Conservation (phyloP, 176 grass and related monocot genomes). For the Oryza rufipogon region DNA sequence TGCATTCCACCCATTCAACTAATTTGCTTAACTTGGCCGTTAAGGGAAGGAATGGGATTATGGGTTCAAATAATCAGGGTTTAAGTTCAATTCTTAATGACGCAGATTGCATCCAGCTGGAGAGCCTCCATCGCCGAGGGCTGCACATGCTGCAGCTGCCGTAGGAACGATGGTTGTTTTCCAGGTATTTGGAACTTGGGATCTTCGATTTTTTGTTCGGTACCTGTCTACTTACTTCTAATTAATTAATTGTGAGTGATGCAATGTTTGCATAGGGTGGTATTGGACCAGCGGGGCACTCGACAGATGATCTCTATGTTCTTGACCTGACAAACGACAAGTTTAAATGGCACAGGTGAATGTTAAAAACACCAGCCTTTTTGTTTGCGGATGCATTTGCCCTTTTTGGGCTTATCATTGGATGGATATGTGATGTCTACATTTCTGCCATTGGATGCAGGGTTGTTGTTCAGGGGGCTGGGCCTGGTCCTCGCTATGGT, state of each 20-base stretch:
- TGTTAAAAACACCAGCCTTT: background rate
- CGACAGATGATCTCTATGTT: constrained; percentile 95
- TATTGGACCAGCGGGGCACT: constrained; percentile 95
- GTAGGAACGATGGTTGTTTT: constrained; percentile 98
- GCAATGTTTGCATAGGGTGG: constrained; percentile 62
- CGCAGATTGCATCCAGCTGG: constrained; percentile 72
- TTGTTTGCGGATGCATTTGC: constrained; percentile 7
- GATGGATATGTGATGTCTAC: constrained; percentile 32
- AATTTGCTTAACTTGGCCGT: constrained; percentile 5
- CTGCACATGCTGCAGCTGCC: constrained; percentile 79
- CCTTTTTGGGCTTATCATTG: constrained; percentile 31
- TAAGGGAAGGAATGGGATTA: background rate
- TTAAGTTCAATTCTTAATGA: constrained; percentile 22
- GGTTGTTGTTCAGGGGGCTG: constrained; percentile 90
- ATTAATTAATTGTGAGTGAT: constrained; percentile 16
- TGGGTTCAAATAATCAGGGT: background rate
- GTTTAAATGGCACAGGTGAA: constrained; percentile 98
- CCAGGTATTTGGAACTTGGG: constrained; percentile 59
- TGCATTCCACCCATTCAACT: constrained; percentile 18
- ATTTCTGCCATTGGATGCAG: constrained; percentile 41
- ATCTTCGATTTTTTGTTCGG: constrained; percentile 32
- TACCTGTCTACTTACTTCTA: constrained; percentile 27
- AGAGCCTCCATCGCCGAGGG: constrained; percentile 85
- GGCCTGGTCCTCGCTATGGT: constrained; percentile 94
- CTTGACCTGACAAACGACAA: constrained; percentile 98